Evolutionary conservation across 148 eudicot species (phyloP).

Genomic region (Linanthus parryae): DNA sequence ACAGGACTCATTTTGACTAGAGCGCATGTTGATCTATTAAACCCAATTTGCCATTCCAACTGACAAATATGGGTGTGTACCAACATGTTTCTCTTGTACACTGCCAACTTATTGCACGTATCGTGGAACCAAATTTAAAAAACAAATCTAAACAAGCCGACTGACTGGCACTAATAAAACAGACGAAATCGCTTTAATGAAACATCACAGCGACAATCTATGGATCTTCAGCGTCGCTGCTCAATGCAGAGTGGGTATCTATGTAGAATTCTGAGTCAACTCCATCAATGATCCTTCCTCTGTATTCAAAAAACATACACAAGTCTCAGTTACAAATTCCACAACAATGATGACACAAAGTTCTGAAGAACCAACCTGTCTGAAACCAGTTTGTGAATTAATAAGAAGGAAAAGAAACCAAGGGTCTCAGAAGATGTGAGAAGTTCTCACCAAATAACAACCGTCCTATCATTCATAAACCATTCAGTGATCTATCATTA

Average conservation of each 20-base stretch:
- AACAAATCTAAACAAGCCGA: neutral
- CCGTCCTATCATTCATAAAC: too few species aligned
- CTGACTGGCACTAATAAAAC: neutral
- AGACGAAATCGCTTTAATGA: neutral
- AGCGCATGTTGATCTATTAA: too few species aligned
- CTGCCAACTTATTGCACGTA: too few species aligned
- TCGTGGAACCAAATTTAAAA: too few species aligned
- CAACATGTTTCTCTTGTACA: too few species aligned
- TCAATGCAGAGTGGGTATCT: slow-evolving; percentile 42
- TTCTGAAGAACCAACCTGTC: neutral
- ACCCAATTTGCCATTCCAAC: too few species aligned
- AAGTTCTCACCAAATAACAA: too few species aligned
- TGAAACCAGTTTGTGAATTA: neutral
- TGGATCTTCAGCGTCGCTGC: slow-evolving; percentile 63
- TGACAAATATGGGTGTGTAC: too few species aligned
- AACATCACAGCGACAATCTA: slow-evolving; percentile 7
- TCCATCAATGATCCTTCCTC: slow-evolving; percentile 69
- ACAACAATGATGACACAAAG: neutral
- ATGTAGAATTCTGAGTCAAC: slow-evolving; percentile 63
- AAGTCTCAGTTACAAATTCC: neutral
- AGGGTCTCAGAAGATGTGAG: neutral
- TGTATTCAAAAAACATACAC: slow-evolving; percentile 23
- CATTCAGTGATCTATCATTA: too few species aligned
- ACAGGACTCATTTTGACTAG: too few species aligned
- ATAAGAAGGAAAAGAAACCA: neutral